Evolutionary conservation across 2,329 filamentous ascomycete species (phyloP).

Genomic region (Colletotrichum chrysophilum): DNA sequence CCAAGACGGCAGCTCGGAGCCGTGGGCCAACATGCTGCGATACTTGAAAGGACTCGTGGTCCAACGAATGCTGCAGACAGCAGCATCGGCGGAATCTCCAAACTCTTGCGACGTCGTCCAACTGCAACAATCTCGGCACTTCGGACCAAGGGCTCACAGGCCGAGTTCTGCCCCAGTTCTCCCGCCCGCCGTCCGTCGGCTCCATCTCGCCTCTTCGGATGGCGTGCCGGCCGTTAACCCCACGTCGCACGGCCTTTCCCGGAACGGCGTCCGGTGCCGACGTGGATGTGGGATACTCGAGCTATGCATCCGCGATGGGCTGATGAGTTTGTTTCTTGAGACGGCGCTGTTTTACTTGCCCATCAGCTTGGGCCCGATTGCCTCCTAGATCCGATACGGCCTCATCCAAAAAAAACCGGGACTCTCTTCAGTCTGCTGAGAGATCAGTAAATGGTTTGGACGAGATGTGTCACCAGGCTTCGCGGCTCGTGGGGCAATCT

Average conservation of each 20-base stretch:
- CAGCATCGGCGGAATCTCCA: background rate
- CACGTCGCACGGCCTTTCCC: background rate
- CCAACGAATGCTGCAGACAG: background rate
- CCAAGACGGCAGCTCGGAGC: background rate
- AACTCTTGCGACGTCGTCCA: background rate
- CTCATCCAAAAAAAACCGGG: background rate
- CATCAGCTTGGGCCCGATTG: background rate
- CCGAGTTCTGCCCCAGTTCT: background rate
- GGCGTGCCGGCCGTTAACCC: background rate
- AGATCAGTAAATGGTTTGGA: background rate
- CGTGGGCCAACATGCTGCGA: background rate
- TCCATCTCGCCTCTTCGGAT: background rate
- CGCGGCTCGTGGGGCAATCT: background rate
- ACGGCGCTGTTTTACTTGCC: background rate
- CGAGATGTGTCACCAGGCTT: background rate
- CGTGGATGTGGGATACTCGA: background rate
- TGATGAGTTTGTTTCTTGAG: background rate
- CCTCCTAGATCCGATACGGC: background rate
- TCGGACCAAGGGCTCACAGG: background rate
- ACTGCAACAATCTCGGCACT: background rate
- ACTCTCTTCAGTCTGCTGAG: background rate
- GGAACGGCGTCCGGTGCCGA: background rate
- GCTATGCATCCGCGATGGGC: background rate
- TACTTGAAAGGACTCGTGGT: background rate
- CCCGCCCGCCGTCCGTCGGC: background rate